Percentiles rank a stretch among this genome's conserved stretches.
Evolutionary conservation across 2,329 filamentous ascomycete genomes (phyloP).

Genomic region (Neurospora sp.): DNA sequence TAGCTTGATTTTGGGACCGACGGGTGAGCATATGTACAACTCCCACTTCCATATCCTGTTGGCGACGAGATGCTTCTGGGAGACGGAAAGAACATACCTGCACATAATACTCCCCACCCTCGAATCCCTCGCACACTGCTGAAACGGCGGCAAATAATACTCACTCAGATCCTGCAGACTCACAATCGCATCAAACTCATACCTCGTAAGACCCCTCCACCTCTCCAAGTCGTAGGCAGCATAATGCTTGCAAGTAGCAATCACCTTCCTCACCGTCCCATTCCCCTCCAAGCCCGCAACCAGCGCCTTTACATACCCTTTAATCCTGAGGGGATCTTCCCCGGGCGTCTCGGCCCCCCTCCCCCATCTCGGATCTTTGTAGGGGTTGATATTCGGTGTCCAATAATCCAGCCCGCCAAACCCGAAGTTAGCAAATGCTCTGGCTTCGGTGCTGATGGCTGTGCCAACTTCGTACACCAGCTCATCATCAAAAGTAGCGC

Average conservation of each 20-base stretch:
- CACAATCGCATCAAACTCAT: slow-evolving; percentile 42
- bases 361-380: slow-evolving; percentile 54
- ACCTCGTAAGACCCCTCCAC: slow-evolving; percentile 16
- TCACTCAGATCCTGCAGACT: slow-evolving; percentile 52
- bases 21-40: neutral
- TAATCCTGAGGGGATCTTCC: slow-evolving; percentile 18
- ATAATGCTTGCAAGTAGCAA: slow-evolving; percentile 48
- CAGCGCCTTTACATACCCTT: slow-evolving; percentile 17
- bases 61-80: neutral
- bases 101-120: slow-evolving; percentile 52
- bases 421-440: slow-evolving; percentile 54
- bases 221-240: slow-evolving; percentile 47
- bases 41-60: neutral
- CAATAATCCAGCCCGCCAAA: slow-evolving; percentile 48
- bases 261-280: slow-evolving; percentile 11
- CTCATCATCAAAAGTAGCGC: slow-evolving; percentile 54
- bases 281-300: slow-evolving; percentile 18
- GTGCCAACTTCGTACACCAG: slow-evolving; percentile 47
- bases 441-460: slow-evolving; percentile 48
- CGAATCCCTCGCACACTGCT: slow-evolving; percentile 50
- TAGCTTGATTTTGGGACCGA: slow-evolving; percentile 24
- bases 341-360: slow-evolving; percentile 42
- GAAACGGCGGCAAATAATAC: slow-evolving; percentile 59
- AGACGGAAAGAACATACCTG: slow-evolving; percentile 19
- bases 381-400: slow-evolving; percentile 61